Conservation (phyloP, 208 protist genomes). For the Eutreptiella sp. region DNA sequence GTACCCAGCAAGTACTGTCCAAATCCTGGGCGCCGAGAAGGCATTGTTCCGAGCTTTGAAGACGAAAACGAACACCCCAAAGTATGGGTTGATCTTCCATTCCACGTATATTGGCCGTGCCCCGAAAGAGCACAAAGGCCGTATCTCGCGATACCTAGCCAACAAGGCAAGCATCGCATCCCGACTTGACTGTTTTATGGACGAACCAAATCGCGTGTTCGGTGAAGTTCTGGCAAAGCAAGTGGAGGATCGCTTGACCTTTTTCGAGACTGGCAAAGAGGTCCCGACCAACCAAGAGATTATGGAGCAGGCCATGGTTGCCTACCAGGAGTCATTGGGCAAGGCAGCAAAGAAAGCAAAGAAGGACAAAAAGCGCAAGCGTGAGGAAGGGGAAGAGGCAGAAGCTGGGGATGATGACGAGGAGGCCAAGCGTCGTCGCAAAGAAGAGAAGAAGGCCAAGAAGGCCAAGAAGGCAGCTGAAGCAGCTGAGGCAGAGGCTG, state of each 20-base stretch:
- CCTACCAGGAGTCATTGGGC: conserved; percentile 65
- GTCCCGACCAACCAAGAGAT: conserved; percentile 87
- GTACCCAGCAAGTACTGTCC: conserved; percentile 98
- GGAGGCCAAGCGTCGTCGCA: not conserved
- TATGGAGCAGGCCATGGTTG: conserved; percentile 89
- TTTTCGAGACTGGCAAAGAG: conserved; percentile 92
- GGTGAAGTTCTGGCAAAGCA: conserved; percentile 91
- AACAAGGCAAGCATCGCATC: conserved; percentile 97
- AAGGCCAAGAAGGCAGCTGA: conserved; percentile 19
- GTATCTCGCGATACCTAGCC: conserved; percentile 95
- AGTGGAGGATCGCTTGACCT: conserved; percentile 95
- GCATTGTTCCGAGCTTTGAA: conserved; percentile 98
- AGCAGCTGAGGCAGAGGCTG: conserved; percentile 8
- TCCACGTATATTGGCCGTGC: conserved; percentile 94
- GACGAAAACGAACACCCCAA: conserved; percentile 97
- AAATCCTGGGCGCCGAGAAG: conserved; percentile 99
- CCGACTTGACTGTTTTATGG: conserved; percentile 94
- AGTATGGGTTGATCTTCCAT: conserved; percentile 99
- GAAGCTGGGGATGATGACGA: conserved; percentile 6
- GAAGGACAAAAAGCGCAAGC: conserved; percentile 29
- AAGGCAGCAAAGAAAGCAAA: conserved; percentile 51
- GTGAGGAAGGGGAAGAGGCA: not conserved
- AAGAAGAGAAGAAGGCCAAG: conserved; percentile 22
- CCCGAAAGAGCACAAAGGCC: conserved; percentile 93
- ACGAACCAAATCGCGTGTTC: conserved; percentile 73